A percentile compares a stretch with the other conserved stretches of the same genome.
phyloP scores from a whole-genome alignment of 495 filamentous ascomycete species.

The Annulohypoxylon bovei region DNA sequence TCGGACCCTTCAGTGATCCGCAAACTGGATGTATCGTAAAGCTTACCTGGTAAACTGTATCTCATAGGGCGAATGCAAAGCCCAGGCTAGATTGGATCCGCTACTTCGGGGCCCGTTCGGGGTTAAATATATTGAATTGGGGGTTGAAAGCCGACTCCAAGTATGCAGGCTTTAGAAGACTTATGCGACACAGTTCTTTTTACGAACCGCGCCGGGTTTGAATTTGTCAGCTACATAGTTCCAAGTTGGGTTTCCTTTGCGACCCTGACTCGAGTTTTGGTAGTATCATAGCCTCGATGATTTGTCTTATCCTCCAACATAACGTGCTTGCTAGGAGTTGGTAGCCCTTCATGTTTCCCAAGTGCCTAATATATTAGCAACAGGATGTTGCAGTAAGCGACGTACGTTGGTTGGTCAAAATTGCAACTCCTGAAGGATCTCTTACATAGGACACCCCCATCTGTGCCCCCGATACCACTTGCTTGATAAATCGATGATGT shows the following conservation, averaged over 20 bases:
- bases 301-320: background rate
- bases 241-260: background rate
- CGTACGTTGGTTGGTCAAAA: slow-evolving; percentile 22
- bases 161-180: background rate
- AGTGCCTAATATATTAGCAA: slow-evolving; percentile 19
- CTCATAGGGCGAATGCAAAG: slow-evolving; percentile 25
- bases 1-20: background rate
- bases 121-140: slow-evolving; percentile 17
- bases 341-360: background rate
- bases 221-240: slow-evolving; percentile 6
- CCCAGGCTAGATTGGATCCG: slow-evolving; percentile 17
- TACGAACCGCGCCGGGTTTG: background rate
- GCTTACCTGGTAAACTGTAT: slow-evolving; percentile 16
- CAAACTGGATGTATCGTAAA: slow-evolving; percentile 3
- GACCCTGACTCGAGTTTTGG: background rate
- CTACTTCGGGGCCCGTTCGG: slow-evolving; percentile 30
- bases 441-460: slow-evolving; percentile 30
- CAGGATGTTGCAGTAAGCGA: slow-evolving; percentile 17
- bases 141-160: background rate
- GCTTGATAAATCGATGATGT: slow-evolving; percentile 42
- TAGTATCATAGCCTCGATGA: background rate
- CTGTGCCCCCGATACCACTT: slow-evolving; percentile 37
- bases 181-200: background rate
- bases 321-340: background rate
- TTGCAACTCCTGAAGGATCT: slow-evolving; percentile 42